Percentiles rank a stretch among this genome's conserved stretches.
phyloP scores from a whole-genome alignment of 2,329 filamentous ascomycete genomes.

The Hypoxylon sp. region DNA sequence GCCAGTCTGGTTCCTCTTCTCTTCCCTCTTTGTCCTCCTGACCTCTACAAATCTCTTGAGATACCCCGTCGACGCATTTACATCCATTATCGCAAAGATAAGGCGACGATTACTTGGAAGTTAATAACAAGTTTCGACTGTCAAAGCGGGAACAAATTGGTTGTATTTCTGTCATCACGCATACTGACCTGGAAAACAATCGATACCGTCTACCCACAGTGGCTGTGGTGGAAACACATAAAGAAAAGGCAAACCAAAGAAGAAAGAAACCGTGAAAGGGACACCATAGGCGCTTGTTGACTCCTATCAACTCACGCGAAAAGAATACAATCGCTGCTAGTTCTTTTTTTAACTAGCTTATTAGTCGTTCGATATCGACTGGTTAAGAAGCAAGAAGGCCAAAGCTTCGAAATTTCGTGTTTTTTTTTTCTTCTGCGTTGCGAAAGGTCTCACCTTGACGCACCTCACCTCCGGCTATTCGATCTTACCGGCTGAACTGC shows the following conservation, averaged over 20 bases:
- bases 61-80: constrained; percentile 32
- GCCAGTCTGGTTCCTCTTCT: constrained; percentile 41
- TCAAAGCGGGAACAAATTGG: constrained; percentile 12
- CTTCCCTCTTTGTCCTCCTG: constrained; percentile 44
- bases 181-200: constrained; percentile 37
- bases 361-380: constrained; percentile 39
- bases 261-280: constrained; percentile 39
- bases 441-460: constrained; percentile 52
- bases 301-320: constrained; percentile 21
- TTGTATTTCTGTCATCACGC: constrained; percentile 28
- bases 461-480: constrained; percentile 35
- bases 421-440: constrained; percentile 38
- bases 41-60: constrained; percentile 32
- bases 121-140: constrained; percentile 18
- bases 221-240: constrained; percentile 39
- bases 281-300: constrained; percentile 24
- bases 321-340: constrained; percentile 17
- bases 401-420: constrained; percentile 35
- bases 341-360: constrained; percentile 19
- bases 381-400: constrained; percentile 34
- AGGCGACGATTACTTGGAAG: constrained; percentile 25
- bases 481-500: constrained; percentile 45
- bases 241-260: constrained; percentile 35
- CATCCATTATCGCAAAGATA: constrained; percentile 28
- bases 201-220: constrained; percentile 35